Evolutionary conservation across 2,329 filamentous ascomycete species (phyloP), one percentile per base, ranked within the genome.

Genomic region (Ophiostoma piceae): DNA sequence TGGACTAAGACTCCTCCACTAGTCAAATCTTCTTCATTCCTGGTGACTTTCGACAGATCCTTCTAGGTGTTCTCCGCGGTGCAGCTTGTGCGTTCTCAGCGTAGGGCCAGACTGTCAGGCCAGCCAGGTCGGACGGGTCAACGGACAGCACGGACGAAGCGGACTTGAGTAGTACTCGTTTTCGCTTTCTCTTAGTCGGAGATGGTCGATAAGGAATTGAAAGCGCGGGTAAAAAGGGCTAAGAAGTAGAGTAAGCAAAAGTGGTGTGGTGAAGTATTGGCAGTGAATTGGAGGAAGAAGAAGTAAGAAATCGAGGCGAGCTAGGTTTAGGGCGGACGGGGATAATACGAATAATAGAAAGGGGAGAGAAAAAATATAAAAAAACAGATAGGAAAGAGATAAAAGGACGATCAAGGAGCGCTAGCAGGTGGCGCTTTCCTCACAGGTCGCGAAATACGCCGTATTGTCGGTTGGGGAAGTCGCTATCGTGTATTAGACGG

Each of bases 401-500:
- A 26, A 57, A 26, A 57, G 22, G 51, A 57, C 51, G 51, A 26
- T 26, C n/a, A 4, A 57, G 16, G 1, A 22, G 51, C 51, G 22
- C 51, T 57, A 57, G 51, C 51, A 22, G 51, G 51, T 57, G 51
- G 51, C 51, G 9, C 51, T 22, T 57, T 57, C 51, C 51, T 29
- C 22, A 11, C 51, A 26, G n/a, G n/a, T 57, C 22, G 51, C 51
- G 22, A 35, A 35, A 8, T 35, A 35, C 35, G 35, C 35, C 35
- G 35, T 35, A 35, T 35, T 26, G 39, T 57, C 22, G 22, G 12
- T 29, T 26, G 11, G 11, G 51, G 22, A 54, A 57, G 51, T 26
- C 51, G 51, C 51, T 57, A 57, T 29, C 22, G 22, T 14, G 51
- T 57, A 57, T n/a, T 57, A 57, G n/a, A 57, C 51, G 51, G 51